phyloP scores from a whole-genome alignment of 768 basidiomycete species.

The Phanerochaete sordida region DNA sequence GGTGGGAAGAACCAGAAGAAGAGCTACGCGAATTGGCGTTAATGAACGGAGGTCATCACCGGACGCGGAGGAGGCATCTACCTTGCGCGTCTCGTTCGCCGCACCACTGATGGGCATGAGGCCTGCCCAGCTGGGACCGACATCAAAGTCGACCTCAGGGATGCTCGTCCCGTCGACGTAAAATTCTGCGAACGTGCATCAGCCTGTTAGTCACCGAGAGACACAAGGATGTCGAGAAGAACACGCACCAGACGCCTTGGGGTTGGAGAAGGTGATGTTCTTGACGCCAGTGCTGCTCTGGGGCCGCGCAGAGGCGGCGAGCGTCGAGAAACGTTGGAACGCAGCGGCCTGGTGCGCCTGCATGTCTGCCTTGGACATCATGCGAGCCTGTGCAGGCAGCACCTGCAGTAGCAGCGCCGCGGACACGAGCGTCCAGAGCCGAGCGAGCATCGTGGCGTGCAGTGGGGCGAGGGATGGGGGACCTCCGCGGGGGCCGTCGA shows the following conservation, averaged over 20 bases:
- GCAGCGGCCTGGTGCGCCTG: conserved; percentile 46
- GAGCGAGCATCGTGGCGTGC: neutral
- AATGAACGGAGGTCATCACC: neutral
- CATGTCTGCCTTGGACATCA: conserved; percentile 36
- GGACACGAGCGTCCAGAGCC: neutral
- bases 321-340: conserved; percentile 34
- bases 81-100: conserved; percentile 65
- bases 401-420: conserved; percentile 1
- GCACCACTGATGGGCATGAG: conserved; percentile 64
- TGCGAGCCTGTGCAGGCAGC: conserved; percentile 10
- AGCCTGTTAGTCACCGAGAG: neutral
- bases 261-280: conserved; percentile 71
- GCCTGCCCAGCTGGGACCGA: conserved; percentile 75
- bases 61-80: conserved; percentile 23
- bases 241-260: conserved; percentile 17
- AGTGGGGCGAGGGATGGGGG: neutral
- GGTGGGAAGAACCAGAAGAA: conserved; percentile 88
- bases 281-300: conserved; percentile 30
- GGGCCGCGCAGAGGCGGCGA: conserved; percentile 9
- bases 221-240: too few species aligned
- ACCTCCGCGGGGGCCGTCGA: too few species aligned
- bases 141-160: conserved; percentile 67
- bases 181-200: conserved; percentile 43
- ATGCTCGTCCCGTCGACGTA: conserved; percentile 64
- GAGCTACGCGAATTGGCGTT: conserved; percentile 37